These are phyloP conservation scores for Wallacemonas sp. DNA, from an alignment of 208 protist species.

Conservation along the genomic window DNA sequence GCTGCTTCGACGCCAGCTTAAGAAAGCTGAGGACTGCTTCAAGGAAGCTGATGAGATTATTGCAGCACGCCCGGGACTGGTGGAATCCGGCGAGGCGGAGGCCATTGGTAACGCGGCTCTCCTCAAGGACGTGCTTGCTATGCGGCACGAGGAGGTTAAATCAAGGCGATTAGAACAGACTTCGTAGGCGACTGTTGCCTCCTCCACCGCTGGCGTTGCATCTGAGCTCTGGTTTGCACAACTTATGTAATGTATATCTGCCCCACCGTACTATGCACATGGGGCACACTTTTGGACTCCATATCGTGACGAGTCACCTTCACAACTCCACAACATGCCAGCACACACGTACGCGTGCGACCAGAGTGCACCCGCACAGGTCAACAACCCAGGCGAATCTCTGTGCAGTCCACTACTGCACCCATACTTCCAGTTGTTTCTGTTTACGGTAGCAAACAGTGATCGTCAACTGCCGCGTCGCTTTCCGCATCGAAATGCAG, in stretches of 20 bases:
- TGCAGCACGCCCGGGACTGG: constrained; percentile 43
- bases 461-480: too few species aligned
- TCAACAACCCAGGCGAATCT: too few species aligned
- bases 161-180: constrained; percentile 4
- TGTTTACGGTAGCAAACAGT: too few species aligned
- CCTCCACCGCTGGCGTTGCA: background rate
- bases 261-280: background rate
- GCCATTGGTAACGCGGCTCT: constrained; percentile 59
- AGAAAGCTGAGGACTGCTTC: constrained; percentile 63
- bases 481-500: too few species aligned
- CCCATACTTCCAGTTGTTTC: too few species aligned
- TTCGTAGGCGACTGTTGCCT: background rate
- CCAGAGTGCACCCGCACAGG: too few species aligned
- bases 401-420: too few species aligned
- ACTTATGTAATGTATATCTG: constrained; percentile 12
- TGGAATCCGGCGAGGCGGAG: constrained; percentile 52
- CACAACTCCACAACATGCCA: too few species aligned
- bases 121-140: constrained; percentile 51
- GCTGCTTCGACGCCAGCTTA: constrained; percentile 52
- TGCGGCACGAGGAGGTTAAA: constrained; percentile 51
- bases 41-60: constrained; percentile 63
- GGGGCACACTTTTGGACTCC: too few species aligned
- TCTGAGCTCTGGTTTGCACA: background rate
- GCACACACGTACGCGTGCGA: too few species aligned
- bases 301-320: too few species aligned